Evolutionary conservation across 352 stramenopile genomes (phyloP).

Genomic region (Pythium aquatile): DNA sequence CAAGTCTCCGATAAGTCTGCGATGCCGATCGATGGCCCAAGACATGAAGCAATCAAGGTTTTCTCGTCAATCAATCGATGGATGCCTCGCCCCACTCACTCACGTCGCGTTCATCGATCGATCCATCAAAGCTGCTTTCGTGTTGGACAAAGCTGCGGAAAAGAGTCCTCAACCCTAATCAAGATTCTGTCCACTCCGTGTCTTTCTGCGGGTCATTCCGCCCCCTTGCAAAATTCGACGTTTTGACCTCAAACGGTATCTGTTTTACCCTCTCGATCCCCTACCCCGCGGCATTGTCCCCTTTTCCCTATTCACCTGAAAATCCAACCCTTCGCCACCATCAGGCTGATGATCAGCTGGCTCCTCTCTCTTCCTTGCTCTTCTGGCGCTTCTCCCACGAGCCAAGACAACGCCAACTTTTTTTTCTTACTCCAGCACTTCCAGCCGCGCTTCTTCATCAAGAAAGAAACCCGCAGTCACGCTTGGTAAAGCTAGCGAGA

Average conservation of each 20-base stretch:
- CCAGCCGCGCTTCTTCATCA: conserved; percentile 5
- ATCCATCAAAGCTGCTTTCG: neutral
- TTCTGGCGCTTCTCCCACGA: neutral
- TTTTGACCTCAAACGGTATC: neutral
- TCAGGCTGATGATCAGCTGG: conserved; percentile 3
- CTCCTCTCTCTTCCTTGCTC: neutral
- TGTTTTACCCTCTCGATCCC: neutral
- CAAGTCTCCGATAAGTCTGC: neutral
- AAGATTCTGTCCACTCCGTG: neutral
- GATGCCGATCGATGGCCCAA: neutral
- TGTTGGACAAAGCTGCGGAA: neutral
- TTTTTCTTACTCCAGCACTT: conserved; percentile 1
- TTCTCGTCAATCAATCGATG: conserved; percentile 1
- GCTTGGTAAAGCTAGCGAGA: too few relatives aligned
- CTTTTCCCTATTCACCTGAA: conserved; percentile 9
- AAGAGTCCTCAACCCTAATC: conserved; percentile 2
- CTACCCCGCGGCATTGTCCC: conserved; percentile 4
- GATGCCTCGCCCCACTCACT: neutral
- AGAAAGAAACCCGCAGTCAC: neutral
- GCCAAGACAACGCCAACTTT: neutral
- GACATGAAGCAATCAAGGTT: neutral
- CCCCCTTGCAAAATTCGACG: neutral
- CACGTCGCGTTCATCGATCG: neutral
- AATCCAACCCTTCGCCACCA: conserved; percentile 9
- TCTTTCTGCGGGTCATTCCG: neutral